phyloP scores from a whole-genome alignment of 179 eudicot species.

The Vitellaria paradoxa region DNA sequence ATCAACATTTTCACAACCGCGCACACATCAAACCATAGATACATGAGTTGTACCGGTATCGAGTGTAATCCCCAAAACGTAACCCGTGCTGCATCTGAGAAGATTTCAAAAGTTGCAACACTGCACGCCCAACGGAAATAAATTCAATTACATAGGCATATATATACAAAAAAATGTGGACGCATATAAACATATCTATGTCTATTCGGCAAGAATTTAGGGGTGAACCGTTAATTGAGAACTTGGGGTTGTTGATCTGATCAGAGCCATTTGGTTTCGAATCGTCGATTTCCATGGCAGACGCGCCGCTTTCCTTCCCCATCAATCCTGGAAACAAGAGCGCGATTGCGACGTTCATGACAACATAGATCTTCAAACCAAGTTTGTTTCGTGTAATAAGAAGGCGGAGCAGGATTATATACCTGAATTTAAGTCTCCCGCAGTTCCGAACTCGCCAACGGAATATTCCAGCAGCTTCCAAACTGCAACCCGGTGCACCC shows the following conservation, averaged over 20 bases:
- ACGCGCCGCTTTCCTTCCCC: slow-evolving; percentile 53
- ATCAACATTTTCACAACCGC: too few relatives aligned
- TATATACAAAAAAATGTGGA: neutral
- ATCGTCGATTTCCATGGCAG: slow-evolving; percentile 76
- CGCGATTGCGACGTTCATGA: neutral
- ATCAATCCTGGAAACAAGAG: slow-evolving; percentile 22
- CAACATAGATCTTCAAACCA: too few relatives aligned
- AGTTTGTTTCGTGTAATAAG: too few relatives aligned
- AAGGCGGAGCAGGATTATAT: neutral
- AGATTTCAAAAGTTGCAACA: slow-evolving; percentile 86
- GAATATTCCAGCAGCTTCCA: neutral
- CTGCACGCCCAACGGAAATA: slow-evolving; percentile 31
- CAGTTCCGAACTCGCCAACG: neutral
- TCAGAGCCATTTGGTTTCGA: slow-evolving; percentile 36
- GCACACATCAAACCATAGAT: neutral
- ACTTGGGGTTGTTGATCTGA: slow-evolving; percentile 58
- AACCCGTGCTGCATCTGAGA: slow-evolving; percentile 99
- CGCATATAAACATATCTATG: too few relatives aligned
- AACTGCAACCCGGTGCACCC: neutral
- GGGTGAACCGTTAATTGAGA: slow-evolving; percentile 70
- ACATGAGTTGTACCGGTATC: slow-evolving; percentile 57
- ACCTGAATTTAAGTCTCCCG: neutral
- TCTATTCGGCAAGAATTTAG: neutral
- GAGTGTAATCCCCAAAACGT: slow-evolving; percentile 88
- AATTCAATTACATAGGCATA: neutral